Conservation (phyloP, 2,329 filamentous ascomycete genomes). For the Penicillium italicum region DNA sequence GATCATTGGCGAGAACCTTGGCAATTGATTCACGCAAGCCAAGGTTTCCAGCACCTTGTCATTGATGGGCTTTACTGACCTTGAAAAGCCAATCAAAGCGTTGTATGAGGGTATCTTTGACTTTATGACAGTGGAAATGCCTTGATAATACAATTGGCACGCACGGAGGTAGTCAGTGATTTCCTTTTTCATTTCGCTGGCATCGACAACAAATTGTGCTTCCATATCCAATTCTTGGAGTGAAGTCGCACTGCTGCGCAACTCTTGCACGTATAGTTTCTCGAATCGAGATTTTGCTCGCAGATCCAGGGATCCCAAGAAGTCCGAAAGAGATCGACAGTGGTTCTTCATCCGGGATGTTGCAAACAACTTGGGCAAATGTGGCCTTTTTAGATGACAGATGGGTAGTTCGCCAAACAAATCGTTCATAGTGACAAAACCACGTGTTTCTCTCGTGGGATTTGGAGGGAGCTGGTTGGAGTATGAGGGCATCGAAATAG, state of each 20-base stretch:
- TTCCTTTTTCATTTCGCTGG: neutral
- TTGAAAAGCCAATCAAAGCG: neutral
- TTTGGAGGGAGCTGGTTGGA: neutral
- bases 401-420: neutral
- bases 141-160: neutral
- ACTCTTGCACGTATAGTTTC: neutral
- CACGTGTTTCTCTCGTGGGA: neutral
- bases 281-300: neutral
- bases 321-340: neutral
- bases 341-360: neutral
- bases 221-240: neutral
- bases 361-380: neutral
- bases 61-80: neutral
- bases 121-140: neutral
- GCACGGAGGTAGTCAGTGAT: neutral
- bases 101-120: neutral
- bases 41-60: neutral
- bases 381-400: neutral
- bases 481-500: neutral
- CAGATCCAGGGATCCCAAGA: neutral
- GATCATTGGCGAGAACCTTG: slow-evolving; percentile 20
- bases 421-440: neutral
- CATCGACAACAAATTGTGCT: neutral
- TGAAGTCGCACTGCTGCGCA: neutral
- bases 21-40: neutral